phyloP scores from a whole-genome alignment of 106 monocot species.

The Dioscorea dumetorum region DNA sequence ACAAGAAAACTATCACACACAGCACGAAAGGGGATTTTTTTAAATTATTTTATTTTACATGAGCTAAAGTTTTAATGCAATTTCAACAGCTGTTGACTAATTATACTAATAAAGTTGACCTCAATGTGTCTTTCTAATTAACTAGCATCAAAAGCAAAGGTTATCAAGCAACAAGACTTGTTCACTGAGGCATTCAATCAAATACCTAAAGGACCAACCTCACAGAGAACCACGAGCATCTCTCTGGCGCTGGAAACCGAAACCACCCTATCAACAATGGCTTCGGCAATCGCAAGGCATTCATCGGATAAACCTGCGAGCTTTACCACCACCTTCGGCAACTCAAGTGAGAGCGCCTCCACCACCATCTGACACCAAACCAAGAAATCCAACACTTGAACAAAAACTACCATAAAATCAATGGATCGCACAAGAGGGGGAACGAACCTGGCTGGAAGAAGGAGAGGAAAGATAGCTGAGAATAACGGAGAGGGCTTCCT shows the following conservation, averaged over 20 bases:
- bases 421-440: not conserved
- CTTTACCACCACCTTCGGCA: conserved; percentile 57
- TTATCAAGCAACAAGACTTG: too few species aligned
- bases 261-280: conserved; percentile 47
- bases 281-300: conserved; percentile 31
- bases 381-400: not conserved
- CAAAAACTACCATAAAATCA: not conserved
- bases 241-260: conserved; percentile 67
- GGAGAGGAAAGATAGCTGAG: conserved; percentile 38
- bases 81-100: too few species aligned
- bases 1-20: too few species aligned
- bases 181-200: too few species aligned
- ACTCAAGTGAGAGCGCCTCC: conserved; percentile 62
- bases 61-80: too few species aligned
- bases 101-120: too few species aligned
- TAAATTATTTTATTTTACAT: too few species aligned
- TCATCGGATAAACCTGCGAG: conserved; percentile 46
- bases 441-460: conserved; percentile 48
- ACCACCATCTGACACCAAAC: conserved; percentile 43
- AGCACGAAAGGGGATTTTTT: too few species aligned
- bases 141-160: too few species aligned
- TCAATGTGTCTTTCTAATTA: too few species aligned
- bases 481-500: conserved; percentile 47
- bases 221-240: conserved; percentile 73
- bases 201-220: conserved; percentile 24